A percentile compares a stretch with the other conserved stretches of the same genome.
Evolutionary conservation across 164 flowering plant genomes (phyloP).

Genomic region (Magnolia kwangsiensis): DNA sequence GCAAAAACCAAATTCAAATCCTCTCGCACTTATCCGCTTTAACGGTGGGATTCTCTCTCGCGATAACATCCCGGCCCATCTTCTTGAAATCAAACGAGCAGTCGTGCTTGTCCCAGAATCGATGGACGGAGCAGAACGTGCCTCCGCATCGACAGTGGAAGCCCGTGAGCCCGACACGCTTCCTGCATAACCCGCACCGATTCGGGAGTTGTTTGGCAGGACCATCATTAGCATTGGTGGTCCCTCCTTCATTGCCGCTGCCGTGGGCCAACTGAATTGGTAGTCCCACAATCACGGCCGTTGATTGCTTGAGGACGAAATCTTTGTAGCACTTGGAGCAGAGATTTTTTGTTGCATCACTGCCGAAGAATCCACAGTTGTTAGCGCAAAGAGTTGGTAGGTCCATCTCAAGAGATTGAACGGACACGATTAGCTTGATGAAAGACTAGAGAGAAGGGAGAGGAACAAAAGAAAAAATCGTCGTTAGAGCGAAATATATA

Average conservation of each 20-base stretch:
- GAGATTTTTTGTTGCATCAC: conserved; percentile 2
- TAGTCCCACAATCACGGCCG: not conserved
- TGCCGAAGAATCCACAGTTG: conserved; percentile 13
- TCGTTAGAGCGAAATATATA: no score
- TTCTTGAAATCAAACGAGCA: conserved; percentile 58
- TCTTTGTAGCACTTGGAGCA: conserved; percentile 16
- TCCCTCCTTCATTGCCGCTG: not conserved
- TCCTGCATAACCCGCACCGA: conserved; percentile 49
- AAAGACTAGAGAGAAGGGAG: no score
- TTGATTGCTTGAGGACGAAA: conserved; percentile 1
- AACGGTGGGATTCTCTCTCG: conserved; percentile 58
- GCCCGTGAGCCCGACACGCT: conserved; percentile 62
- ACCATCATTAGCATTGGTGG: not conserved
- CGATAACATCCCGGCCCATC: conserved; percentile 57
- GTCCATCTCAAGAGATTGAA: not conserved
- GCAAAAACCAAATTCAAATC: conserved; percentile 23
- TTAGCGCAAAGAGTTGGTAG: conserved; percentile 5
- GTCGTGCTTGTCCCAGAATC: conserved; percentile 55
- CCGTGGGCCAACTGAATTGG: not conserved
- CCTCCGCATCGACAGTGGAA: conserved; percentile 64
- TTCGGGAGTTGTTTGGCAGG: conserved; percentile 9
- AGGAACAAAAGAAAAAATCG: no score
- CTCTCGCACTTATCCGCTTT: conserved; percentile 56
- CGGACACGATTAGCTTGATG: no score
- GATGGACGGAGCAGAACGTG: conserved; percentile 51